phyloP scores from a whole-genome alignment of 495 filamentous ascomycete genomes.

The Penicillium salamii region DNA sequence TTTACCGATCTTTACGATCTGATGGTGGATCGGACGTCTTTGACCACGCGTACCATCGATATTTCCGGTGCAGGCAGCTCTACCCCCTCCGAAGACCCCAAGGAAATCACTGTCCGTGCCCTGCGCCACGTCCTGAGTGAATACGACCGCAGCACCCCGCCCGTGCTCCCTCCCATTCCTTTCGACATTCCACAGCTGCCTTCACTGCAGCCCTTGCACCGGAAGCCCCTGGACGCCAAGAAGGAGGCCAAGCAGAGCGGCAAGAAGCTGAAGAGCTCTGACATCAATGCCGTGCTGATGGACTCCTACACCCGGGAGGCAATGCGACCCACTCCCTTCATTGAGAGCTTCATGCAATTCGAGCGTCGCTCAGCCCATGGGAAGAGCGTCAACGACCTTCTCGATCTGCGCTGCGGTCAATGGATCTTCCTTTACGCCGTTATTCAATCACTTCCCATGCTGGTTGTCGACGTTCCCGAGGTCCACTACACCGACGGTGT shows the following conservation, averaged over 20 bases:
- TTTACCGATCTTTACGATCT: conserved; percentile 85
- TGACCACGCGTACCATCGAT: conserved; percentile 53
- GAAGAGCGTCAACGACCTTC: conserved; percentile 69
- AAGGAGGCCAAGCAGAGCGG: conserved; percentile 62
- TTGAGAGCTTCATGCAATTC: conserved; percentile 77
- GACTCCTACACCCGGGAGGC: conserved; percentile 75
- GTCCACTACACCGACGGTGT: conserved; percentile 74
- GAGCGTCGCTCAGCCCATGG: conserved; percentile 72
- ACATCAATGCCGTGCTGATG: conserved; percentile 69
- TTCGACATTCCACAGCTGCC: conserved; percentile 86
- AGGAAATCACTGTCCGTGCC: conserved; percentile 47
- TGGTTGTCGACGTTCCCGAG: conserved; percentile 83
- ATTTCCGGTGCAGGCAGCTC: conserved; percentile 30
- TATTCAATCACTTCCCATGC: conserved; percentile 83
- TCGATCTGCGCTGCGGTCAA: conserved; percentile 75
- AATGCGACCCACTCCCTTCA: conserved; percentile 61
- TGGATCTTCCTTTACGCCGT: conserved; percentile 96
- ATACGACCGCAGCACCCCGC: conserved; percentile 83
- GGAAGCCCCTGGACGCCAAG: conserved; percentile 61
- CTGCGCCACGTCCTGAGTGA: conserved; percentile 76
- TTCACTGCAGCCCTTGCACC: conserved; percentile 57
- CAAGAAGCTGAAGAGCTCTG: conserved; percentile 74
- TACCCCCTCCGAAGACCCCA: conserved; percentile 35
- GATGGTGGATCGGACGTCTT: conserved; percentile 66
- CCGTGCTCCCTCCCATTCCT: conserved; percentile 86